Evolutionary conservation across 108 stramenopile genomes (phyloP).

Genomic region (Nitzschia sp.): DNA sequence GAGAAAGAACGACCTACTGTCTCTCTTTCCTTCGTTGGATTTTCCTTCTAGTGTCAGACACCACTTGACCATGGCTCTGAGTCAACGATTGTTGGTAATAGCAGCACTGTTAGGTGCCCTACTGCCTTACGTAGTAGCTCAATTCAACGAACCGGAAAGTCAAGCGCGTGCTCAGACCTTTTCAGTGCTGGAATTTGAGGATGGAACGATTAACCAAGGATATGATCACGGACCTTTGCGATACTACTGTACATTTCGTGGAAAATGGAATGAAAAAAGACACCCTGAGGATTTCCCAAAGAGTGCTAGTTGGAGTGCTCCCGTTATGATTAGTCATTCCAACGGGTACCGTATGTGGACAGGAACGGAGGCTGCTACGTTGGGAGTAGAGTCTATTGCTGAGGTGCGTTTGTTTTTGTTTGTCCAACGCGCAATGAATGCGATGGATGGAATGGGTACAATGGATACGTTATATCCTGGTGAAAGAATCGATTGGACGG

Average conservation of each 20-base stretch:
- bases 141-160: slow-evolving; percentile 38
- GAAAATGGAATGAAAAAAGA: slow-evolving; percentile 39
- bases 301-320: slow-evolving; percentile 28
- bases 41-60: too few species aligned
- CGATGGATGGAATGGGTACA: too few species aligned
- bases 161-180: slow-evolving; percentile 36
- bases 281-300: slow-evolving; percentile 48
- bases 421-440: too few species aligned
- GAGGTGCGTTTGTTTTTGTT: slow-evolving; percentile 28
- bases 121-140: neutral
- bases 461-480: neutral
- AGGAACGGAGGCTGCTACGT: slow-evolving; percentile 38
- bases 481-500: neutral
- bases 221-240: slow-evolving; percentile 24
- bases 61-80: too few species aligned
- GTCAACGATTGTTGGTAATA: neutral
- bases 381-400: slow-evolving; percentile 46
- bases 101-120: neutral
- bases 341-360: slow-evolving; percentile 47
- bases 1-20: neutral
- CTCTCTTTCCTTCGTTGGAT: neutral
- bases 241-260: slow-evolving; percentile 56
- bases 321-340: slow-evolving; percentile 34
- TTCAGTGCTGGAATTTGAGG: slow-evolving; percentile 28
- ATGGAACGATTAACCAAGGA: slow-evolving; percentile 34